Conservation (phyloP, 2,329 filamentous ascomycete species). For the Hypoxylon sp. region DNA sequence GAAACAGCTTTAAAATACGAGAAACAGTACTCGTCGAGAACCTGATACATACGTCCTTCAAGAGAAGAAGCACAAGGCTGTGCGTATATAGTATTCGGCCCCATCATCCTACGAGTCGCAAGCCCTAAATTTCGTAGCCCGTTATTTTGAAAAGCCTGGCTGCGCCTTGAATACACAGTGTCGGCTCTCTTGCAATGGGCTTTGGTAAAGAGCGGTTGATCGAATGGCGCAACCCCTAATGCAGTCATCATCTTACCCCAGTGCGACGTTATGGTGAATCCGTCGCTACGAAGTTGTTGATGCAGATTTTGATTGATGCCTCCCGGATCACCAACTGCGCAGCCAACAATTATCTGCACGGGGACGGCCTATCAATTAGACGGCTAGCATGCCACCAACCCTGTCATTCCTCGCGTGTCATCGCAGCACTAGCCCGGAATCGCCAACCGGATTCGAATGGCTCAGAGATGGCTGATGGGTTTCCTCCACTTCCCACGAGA, state of each 20-base stretch:
- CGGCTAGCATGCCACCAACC: conserved; percentile 30
- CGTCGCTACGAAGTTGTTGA: conserved; percentile 15
- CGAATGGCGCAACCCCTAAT: conserved; percentile 22
- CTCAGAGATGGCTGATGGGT: conserved; percentile 20
- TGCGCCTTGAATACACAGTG: conserved; percentile 23
- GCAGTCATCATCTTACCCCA: conserved; percentile 29
- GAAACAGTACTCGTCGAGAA: conserved; percentile 8
- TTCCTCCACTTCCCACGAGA: conserved; percentile 42
- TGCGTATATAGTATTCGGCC: conserved; percentile 1
- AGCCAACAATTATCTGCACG: conserved; percentile 7
- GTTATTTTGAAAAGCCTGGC: conserved; percentile 5
- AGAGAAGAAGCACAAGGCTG: background rate
- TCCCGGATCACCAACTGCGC: conserved; percentile 21
- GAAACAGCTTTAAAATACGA: conserved; percentile 1
- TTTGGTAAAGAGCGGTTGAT: conserved; percentile 11
- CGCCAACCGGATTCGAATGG: conserved; percentile 39
- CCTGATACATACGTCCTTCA: conserved; percentile 1
- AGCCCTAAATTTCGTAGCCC: conserved; percentile 13
- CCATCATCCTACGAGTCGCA: conserved; percentile 8
- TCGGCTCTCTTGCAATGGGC: conserved; percentile 15
- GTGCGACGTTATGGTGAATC: conserved; percentile 28
- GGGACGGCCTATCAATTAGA: conserved; percentile 20
- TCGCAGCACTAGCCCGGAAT: conserved; percentile 38
- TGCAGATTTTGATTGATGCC: conserved; percentile 24
- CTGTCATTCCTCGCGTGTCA: conserved; percentile 41